Base-by-base conservation (phyloP, 2,329 filamentous ascomycete species). In the Verticillium tricorpus region DNA sequence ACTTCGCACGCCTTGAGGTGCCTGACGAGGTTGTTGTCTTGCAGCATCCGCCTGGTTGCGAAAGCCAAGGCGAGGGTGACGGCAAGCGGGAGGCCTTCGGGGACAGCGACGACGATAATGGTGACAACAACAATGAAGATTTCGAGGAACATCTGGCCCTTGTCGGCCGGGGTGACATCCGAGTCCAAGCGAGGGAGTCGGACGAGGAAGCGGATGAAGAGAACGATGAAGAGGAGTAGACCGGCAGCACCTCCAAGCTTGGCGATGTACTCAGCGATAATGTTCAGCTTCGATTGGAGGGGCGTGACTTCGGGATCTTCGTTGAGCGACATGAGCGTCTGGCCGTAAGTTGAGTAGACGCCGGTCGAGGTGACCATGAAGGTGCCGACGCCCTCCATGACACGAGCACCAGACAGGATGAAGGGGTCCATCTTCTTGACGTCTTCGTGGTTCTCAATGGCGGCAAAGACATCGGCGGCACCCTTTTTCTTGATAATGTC, bases 161-260 rank as follows among this genome's bases (percentile, higher is more conserved):
- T 97, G 60, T 87, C 74, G 2, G 91, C 87, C 3, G 92, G 82
- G 0, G 82, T 82, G 1, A 77, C 77, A 3, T 70, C 66, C 62
- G 85, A 80, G 19, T 65, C 65, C 74, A 77, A 60, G 75, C 82
- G 71, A 6, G 80, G 79, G 3, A 97, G 82, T 14, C 85, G 78
- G 57, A 88, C 91, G 11, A 95, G 80, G 71, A 96, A 97, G 69
- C 92, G 85, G 77, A 97, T 93, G 70, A 97, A 86, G 15, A 97
- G 82, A 56, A 96, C 89, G 56, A 94, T 82, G 76, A 97, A 97
- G 56, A 97, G 81, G 9, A 92, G 78, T 15, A 95, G 79, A 66
- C 90, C 92, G 57, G 92, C 91, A 58, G 82, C 87, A 72, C 91
- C 92, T 74, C 89, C 89, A 39, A 92, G 78, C 74, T 90, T 91